Percentiles rank a stretch among this genome's conserved stretches.
These are phyloP conservation scores for Mycosphaerella arachidis DNA, from an alignment of 2,329 filamentous ascomycete genomes.

Conservation along the genomic window DNA sequence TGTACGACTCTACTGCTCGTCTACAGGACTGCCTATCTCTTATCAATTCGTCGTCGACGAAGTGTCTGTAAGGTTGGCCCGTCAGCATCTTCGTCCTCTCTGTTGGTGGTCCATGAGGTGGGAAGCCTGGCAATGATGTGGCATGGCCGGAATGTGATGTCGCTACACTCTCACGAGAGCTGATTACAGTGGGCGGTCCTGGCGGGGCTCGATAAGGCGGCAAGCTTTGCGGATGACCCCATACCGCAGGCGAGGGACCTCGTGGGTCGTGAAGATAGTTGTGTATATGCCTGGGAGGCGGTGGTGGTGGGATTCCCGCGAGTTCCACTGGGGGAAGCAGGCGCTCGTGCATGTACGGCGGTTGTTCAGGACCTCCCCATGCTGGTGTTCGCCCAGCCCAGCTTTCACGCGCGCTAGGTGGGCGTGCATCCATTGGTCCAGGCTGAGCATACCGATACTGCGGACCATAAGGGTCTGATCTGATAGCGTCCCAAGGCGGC, in stretches of 20 bases:
- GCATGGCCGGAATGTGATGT: conserved; percentile 38
- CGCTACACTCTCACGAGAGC: conserved; percentile 25
- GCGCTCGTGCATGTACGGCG: conserved; percentile 8
- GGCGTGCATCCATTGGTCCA: conserved; percentile 11
- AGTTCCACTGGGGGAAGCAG: conserved; percentile 17
- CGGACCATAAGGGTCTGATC: conserved; percentile 2
- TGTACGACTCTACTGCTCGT: conserved; percentile 77
- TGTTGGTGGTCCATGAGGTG: conserved; percentile 32
- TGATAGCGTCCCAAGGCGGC: background rate
- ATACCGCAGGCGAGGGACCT: background rate
- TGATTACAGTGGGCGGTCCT: conserved; percentile 12
- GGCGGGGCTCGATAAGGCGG: conserved; percentile 9
- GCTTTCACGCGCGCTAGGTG: conserved; percentile 14
- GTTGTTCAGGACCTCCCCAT: conserved; percentile 1
- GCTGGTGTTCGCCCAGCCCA: conserved; percentile 10
- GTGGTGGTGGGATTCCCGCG: conserved; percentile 7
- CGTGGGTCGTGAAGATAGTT: background rate
- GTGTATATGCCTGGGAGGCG: background rate
- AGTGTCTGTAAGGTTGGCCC: conserved; percentile 74
- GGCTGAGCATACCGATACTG: conserved; percentile 10
- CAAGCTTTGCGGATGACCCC: background rate
- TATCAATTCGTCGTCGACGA: conserved; percentile 66
- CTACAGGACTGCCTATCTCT: conserved; percentile 82
- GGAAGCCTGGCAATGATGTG: conserved; percentile 18
- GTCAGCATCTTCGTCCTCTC: conserved; percentile 90